Evolutionary conservation across 2,329 filamentous ascomycete genomes (phyloP).

Genomic region (Beauveria pseudobassiana): DNA sequence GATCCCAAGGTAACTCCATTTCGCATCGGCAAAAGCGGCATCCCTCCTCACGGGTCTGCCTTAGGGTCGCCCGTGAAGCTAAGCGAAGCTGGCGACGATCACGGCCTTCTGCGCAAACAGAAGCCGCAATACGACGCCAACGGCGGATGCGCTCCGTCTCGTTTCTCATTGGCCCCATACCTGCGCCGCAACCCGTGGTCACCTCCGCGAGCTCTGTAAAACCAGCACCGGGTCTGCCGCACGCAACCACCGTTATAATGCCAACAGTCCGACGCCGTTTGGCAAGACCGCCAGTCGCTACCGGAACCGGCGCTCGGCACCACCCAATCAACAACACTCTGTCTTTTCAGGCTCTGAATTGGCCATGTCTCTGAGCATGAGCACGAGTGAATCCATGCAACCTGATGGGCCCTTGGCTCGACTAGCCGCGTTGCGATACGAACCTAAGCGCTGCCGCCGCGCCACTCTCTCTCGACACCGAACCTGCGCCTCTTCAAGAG

Average conservation of each 20-base stretch:
- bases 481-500: constrained; percentile 17
- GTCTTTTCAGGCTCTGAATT: constrained; percentile 56
- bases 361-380: constrained; percentile 53
- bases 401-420: constrained; percentile 53
- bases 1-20: constrained; percentile 62
- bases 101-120: constrained; percentile 30
- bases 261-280: constrained; percentile 50
- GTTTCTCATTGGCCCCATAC: constrained; percentile 59
- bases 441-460: constrained; percentile 9
- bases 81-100: constrained; percentile 61
- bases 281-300: constrained; percentile 41
- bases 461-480: constrained; percentile 19
- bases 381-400: constrained; percentile 59
- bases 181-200: constrained; percentile 52
- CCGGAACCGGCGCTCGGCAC: constrained; percentile 41
- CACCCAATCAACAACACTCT: constrained; percentile 29
- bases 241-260: constrained; percentile 38
- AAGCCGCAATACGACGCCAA: constrained; percentile 47
- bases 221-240: constrained; percentile 38
- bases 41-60: constrained; percentile 59
- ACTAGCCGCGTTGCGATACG: constrained; percentile 32
- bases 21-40: constrained; percentile 52
- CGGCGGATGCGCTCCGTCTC: constrained; percentile 35
- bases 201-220: constrained; percentile 57
- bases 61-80: constrained; percentile 57